Base-by-base conservation (phyloP, 768 basidiomycete genomes). In the Pleurotus pulmonarius region DNA sequence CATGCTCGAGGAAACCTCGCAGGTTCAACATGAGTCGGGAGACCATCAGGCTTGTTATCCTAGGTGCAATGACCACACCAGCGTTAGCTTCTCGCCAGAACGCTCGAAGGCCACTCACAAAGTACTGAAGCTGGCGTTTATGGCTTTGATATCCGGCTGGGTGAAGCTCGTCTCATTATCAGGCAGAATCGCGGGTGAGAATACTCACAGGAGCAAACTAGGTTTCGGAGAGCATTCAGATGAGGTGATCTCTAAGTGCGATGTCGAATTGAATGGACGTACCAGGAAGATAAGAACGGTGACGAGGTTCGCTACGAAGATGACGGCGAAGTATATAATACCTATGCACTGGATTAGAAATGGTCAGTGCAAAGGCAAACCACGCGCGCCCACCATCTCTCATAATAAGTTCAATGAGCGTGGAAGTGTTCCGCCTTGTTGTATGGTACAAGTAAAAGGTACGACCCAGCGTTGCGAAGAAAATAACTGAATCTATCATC, bases 41-140 rank as follows among this genome's bases (percentile, higher is more conserved):
- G 11, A 73, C 70, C 72, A 75, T 73, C 8, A 75, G 47, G 46
- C 63, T 70, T 3, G 71, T 73, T n/a, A 26, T 15, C 38, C 29
- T 34, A 4, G 8, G 8, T 34, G 7, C 9, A 9, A 34, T 34
- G 9, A 0, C 29, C 29, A 11, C 8, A 11, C 1, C 29, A 34
- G 2, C 8, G 1, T 34, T 34, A 34, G 29, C 29, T 8, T 3
- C 29, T 34, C 29, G 9, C 29, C 29, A 11, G 11, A 34, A 9
- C 29, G 2, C 9, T 2, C 2, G 9, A 8, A 34, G 9, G 9
- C 8, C 0, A 60, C 70, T 56, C 52, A 73, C 73, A 72, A 43
- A 5, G 71, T 71, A 47, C 70, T 73, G 54, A 75, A 73, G 58
- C 72, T 73, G 12, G 72, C 73, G 41, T 71, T 71, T 3, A 73